Base-by-base conservation (phyloP, 1,139 yeast genomes). In the Eremothecium cymbalariae region DNA sequence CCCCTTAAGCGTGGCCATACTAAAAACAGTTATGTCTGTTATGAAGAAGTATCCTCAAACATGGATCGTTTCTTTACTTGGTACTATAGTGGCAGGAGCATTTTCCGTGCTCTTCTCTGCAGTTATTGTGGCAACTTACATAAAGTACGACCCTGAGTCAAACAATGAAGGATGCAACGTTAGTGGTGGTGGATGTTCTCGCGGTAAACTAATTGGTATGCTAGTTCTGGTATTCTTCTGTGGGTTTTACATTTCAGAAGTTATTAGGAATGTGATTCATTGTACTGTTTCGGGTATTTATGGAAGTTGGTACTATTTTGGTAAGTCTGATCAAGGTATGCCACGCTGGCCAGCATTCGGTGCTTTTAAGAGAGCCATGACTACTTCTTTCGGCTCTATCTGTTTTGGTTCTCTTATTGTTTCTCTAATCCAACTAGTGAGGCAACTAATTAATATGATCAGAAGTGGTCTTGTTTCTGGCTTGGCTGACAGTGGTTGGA, bases 301-400 rank as follows among this genome's bases (percentile, higher is more conserved):
- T 55, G 96, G 96, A 14, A 74, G 93, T 4, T 86, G 96, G 95
- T 86, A 84, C 60, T 86, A 81, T 57, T 67, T 82, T 54, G 72
- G 84, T 29, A 70, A 69, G 43, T 72, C 86, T 2, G 88, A 80
- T 51, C 82, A 80, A 50, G 94, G 94, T 4, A 68, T 78, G 64
- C 95, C 95, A 22, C 70, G 61, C 47, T 72, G 73, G 63, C 94
- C 94, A 7, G 93, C 94, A 1, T 59, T 76, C 38, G 88, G 94
- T 5, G 80, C 95, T 2, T 74, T 88, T 46, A 77, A 74, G 52
- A 70, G 95, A 48, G 84, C 95, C 1, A 62, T 84, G 64, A 81
- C 95, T 2, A 83, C 79, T 54, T 82, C 93, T 25, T 81, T 86
- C 54, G 96, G 97, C 0, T 83, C 95, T 3, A 79, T 88, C 37